Evolutionary conservation across 2,329 filamentous ascomycete genomes (phyloP).

Genomic region (Penicillium sp.): DNA sequence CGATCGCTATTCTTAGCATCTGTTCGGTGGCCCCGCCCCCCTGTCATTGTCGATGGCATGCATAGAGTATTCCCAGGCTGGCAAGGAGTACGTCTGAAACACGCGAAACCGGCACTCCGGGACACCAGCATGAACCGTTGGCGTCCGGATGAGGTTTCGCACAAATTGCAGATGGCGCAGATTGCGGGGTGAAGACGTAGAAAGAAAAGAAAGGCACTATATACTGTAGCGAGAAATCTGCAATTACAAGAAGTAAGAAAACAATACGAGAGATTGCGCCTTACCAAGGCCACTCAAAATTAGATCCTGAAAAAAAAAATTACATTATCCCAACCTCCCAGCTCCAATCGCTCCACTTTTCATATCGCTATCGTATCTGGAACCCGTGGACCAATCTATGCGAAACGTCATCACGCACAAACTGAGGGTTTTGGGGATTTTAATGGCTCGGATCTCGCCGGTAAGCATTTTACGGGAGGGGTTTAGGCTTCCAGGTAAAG

Average conservation of each 20-base stretch:
- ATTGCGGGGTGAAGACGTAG: no score
- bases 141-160: neutral
- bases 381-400: slow-evolving; percentile 18
- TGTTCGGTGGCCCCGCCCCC: slow-evolving; percentile 7
- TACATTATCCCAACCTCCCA: neutral
- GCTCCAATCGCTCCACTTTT: slow-evolving; percentile 19
- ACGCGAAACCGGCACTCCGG: slow-evolving; percentile 10
- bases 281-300: neutral
- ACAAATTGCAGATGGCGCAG: no score
- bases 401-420: slow-evolving; percentile 15
- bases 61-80: slow-evolving; percentile 3
- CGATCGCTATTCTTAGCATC: slow-evolving; percentile 21
- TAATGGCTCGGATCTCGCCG: slow-evolving; percentile 12
- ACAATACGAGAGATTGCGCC: neutral
- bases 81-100: slow-evolving; percentile 10
- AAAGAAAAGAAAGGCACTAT: no score
- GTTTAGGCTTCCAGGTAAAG: neutral
- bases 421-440: neutral
- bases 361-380: slow-evolving; percentile 13
- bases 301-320: neutral
- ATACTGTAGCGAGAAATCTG: no score
- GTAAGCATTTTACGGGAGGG: slow-evolving; percentile 1
- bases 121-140: slow-evolving; percentile 7
- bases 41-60: slow-evolving; percentile 7
- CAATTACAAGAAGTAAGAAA: no score